Percentiles rank a stretch among this genome's conserved stretches.
phyloP scores from a whole-genome alignment of 192 early-diverging fungal species.

The Entomortierella lignicola region DNA sequence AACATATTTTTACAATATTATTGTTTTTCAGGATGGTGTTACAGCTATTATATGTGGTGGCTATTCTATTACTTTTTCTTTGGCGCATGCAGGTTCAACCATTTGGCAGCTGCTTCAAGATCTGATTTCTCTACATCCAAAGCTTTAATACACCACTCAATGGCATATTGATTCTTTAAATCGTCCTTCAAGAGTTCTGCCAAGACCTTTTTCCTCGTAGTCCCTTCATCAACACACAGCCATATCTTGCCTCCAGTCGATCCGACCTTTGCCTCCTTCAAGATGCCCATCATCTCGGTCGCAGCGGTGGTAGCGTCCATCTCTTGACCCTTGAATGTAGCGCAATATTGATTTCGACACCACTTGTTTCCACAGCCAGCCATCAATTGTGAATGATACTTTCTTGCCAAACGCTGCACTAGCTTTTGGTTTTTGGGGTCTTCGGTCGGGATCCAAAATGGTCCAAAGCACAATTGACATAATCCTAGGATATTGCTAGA shows the following conservation, averaged over 20 bases:
- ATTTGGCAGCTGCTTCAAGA: slow-evolving; percentile 59
- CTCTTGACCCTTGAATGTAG: slow-evolving; percentile 21
- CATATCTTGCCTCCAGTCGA: slow-evolving; percentile 49
- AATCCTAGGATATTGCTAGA: slow-evolving; percentile 68
- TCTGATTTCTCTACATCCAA: slow-evolving; percentile 66
- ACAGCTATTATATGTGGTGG: too few species aligned
- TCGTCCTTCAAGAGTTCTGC: slow-evolving; percentile 53
- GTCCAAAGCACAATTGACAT: slow-evolving; percentile 84
- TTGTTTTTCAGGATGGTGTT: too few species aligned
- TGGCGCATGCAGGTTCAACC: slow-evolving; percentile 76
- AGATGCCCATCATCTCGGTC: slow-evolving; percentile 59
- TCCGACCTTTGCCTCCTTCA: slow-evolving; percentile 54
- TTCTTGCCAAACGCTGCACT: slow-evolving; percentile 72
- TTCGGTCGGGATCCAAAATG: slow-evolving; percentile 80
- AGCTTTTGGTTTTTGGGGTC: slow-evolving; percentile 84
- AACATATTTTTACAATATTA: too few species aligned
- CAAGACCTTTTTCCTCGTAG: slow-evolving; percentile 60
- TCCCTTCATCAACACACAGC: slow-evolving; percentile 74
- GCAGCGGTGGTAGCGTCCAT: slow-evolving; percentile 77
- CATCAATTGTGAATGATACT: slow-evolving; percentile 83
- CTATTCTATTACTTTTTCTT: slow-evolving; percentile 10
- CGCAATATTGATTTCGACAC: slow-evolving; percentile 69
- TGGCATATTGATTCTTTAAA: slow-evolving; percentile 42
- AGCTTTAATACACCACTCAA: slow-evolving; percentile 80
- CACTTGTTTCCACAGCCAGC: slow-evolving; percentile 75